Evolutionary conservation across 2,329 filamentous ascomycete genomes (phyloP).

Genomic region (Sarocladiaceae sp.): DNA sequence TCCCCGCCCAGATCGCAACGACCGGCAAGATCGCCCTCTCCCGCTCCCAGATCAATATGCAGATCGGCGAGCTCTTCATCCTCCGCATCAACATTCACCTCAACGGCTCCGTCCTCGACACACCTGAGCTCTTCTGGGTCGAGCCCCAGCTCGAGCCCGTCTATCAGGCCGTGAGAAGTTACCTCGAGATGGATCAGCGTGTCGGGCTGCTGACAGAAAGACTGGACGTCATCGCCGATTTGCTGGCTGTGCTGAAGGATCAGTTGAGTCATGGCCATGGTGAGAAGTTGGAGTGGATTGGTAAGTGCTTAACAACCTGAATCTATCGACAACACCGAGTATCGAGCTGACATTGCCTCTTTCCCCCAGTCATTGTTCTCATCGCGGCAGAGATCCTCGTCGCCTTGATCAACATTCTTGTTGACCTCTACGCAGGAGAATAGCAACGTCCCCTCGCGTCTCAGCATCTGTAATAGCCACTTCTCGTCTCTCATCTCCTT

Average conservation of each 20-base stretch:
- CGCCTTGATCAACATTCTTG: slow-evolving; percentile 87
- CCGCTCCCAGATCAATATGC: slow-evolving; percentile 94
- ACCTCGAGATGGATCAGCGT: slow-evolving; percentile 96
- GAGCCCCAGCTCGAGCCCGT: slow-evolving; percentile 95
- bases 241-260: slow-evolving; percentile 85
- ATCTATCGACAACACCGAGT: not conserved
- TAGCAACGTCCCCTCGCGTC: not conserved
- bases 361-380: slow-evolving; percentile 70
- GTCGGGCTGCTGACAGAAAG: slow-evolving; percentile 84
- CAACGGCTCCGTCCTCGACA: slow-evolving; percentile 93
- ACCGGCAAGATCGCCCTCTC: slow-evolving; percentile 89
- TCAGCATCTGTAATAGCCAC: too few relatives aligned
- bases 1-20: slow-evolving; percentile 84
- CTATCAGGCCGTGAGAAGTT: slow-evolving; percentile 90
- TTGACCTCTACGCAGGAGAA: slow-evolving; percentile 68
- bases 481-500: not conserved
- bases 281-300: slow-evolving; percentile 85
- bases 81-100: slow-evolving; percentile 96
- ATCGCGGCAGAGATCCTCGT: slow-evolving; percentile 95
- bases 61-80: slow-evolving; percentile 97
- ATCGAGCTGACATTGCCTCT: slow-evolving; percentile 12
- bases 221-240: slow-evolving; percentile 82
- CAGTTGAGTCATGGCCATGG: slow-evolving; percentile 88
- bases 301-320: slow-evolving; percentile 42
- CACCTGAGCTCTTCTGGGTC: slow-evolving; percentile 96